Base-by-base conservation (phyloP, 495 filamentous ascomycete species). In the Staphylotrichum tortipilum region DNA sequence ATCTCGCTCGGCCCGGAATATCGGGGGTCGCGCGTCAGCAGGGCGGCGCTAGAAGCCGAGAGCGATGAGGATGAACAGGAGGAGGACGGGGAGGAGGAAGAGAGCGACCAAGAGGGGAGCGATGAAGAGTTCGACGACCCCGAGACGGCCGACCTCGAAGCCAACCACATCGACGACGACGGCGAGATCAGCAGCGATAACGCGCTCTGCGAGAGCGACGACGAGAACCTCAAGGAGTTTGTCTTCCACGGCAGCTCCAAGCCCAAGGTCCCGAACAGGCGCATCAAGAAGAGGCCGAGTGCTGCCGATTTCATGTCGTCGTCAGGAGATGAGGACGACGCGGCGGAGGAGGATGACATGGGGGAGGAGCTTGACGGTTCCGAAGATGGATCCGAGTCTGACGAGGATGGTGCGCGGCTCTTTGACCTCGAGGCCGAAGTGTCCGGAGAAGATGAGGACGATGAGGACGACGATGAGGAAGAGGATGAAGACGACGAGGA, bases 1-100 rank as follows among this genome's bases (percentile, higher is more conserved):
- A 69, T 74, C 44, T 64, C 65, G 17, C 76, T 88, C 0, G 92
- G 91, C 7, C 85, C 88, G 31, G 80, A 88, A 61, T 98, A 98
- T 62, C 72, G 78, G 35, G 92, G 91, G 10, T 75, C 85, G 4
- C 78, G 76, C 40, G 77, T 98, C n/a, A 88, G 81, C 53, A 76
- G 94, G 43, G 75, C 84, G 22, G 81, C 77, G 0, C 72, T 90
- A 9, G 73, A 79, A n/a, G n/a, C n/a, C 30, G 66, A 68, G 19
- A 69, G 66, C n/a, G 57, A 61, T 44, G 65, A 64, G 14, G 55
- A 63, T 15, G 52, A 66, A 3, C 72, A 68, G 3, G 52, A 66
- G 3, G 72, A 68, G 3, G 65, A 70, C 12, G 69, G 68, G 0
- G 66, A 69, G 0, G 67, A 69, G 0, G 70, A 72, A 1, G 66